Percentiles rank a stretch among this genome's conserved stretches.
These are phyloP conservation scores for Agastache rugosa DNA, from an alignment of 257 asterid genomes.

Conservation along the genomic window DNA sequence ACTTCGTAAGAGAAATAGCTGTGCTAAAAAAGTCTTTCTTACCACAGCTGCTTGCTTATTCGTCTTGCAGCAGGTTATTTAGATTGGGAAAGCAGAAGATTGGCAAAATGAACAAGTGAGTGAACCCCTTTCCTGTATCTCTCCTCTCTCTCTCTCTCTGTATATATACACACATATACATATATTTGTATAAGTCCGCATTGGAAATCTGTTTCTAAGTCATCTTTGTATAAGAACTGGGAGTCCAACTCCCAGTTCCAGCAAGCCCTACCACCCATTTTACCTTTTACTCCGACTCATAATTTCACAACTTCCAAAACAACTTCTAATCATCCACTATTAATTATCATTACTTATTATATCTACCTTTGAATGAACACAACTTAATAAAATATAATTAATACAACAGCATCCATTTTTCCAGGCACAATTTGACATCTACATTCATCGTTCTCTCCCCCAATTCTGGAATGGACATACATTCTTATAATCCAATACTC, in stretches of 20 bases:
- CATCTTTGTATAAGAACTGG: neutral
- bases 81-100: constrained; percentile 55
- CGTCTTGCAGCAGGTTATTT: constrained; percentile 44
- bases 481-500: neutral
- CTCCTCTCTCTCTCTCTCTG: neutral
- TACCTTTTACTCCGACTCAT: too few relatives aligned
- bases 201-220: neutral
- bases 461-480: neutral
- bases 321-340: neutral
- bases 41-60: neutral
- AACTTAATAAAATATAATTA: neutral
- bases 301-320: too few relatives aligned
- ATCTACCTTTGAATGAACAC: neutral
- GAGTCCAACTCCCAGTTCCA: neutral
- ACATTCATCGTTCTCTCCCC: neutral
- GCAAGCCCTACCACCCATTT: too few relatives aligned
- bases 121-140: constrained; percentile 25
- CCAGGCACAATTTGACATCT: neutral
- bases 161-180: too few relatives aligned
- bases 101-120: constrained; percentile 56
- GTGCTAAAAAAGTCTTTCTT: constrained; percentile 31
- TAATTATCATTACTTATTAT: neutral
- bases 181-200: too few relatives aligned
- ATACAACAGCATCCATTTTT: neutral
- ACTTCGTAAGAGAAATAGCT: neutral